Evolutionary conservation across 129 eudicot genomes (phyloP).

Genomic region (Tagetes patula): DNA sequence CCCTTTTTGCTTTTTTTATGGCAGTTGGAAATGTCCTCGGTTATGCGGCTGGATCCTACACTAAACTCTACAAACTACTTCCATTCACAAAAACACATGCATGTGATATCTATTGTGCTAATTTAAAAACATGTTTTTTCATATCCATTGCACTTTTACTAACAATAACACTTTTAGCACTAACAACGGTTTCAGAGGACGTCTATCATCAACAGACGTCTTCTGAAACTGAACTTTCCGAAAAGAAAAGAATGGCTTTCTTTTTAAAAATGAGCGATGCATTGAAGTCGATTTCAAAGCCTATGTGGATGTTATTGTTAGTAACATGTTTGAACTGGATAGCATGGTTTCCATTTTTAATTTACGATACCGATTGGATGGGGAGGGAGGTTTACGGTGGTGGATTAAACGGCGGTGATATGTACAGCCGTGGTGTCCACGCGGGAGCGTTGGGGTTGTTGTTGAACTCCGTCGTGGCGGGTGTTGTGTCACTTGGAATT

Average conservation of each 20-base stretch:
- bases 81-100: neutral
- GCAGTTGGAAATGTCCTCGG: neutral
- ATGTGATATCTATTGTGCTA: neutral
- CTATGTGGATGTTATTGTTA: slow-evolving; percentile 54
- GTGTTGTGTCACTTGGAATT: slow-evolving; percentile 46
- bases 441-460: slow-evolving; percentile 67
- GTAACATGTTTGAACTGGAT: slow-evolving; percentile 67
- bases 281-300: slow-evolving; percentile 42
- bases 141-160: neutral
- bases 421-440: slow-evolving; percentile 52
- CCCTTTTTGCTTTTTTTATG: slow-evolving; percentile 3
- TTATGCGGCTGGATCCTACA: neutral
- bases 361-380: slow-evolving; percentile 70
- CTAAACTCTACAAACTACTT: neutral
- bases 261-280: slow-evolving; percentile 54
- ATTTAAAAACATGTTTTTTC: slow-evolving; percentile 1
- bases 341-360: slow-evolving; percentile 66
- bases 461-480: slow-evolving; percentile 54
- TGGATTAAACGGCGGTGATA: slow-evolving; percentile 23
- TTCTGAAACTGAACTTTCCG: no score
- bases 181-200: neutral
- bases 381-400: slow-evolving; percentile 46
- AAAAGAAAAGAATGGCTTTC: neutral
- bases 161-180: neutral
- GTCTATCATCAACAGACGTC: slow-evolving; percentile 2